Conservation (phyloP, 169 alveolate species). For the Theileria annulata region DNA sequence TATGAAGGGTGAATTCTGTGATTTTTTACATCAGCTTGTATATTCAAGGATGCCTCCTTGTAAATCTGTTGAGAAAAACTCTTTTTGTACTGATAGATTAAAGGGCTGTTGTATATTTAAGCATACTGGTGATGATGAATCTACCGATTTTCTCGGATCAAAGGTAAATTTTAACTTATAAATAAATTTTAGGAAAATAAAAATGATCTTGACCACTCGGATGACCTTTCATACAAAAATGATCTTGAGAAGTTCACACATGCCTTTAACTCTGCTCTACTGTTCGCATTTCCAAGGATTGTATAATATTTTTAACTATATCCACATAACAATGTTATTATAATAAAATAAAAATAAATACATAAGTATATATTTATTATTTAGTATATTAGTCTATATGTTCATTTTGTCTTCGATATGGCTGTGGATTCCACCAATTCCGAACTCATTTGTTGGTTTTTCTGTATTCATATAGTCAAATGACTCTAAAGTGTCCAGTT, state of each 20-base stretch:
- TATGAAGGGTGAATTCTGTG: constrained; percentile 91
- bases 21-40: constrained; percentile 86
- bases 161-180: constrained; percentile 12
- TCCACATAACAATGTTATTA: neutral
- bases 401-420: constrained; percentile 46
- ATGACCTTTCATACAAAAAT: constrained; percentile 52
- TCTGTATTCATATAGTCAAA: constrained; percentile 63
- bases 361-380: neutral
- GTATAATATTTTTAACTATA: neutral
- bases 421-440: constrained; percentile 59
- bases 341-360: neutral
- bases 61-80: constrained; percentile 77
- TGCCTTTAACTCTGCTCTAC: constrained; percentile 49
- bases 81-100: constrained; percentile 82
- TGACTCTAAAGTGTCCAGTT: constrained; percentile 57
- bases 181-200: neutral
- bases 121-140: constrained; percentile 49
- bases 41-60: constrained; percentile 88
- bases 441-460: constrained; percentile 63
- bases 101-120: constrained; percentile 81
- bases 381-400: constrained; percentile 8
- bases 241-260: constrained; percentile 56
- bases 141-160: constrained; percentile 14
- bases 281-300: constrained; percentile 50
- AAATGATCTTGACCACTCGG: constrained; percentile 23